phyloP scores from a whole-genome alignment of 306 rosid species.

The Medicago truncatula region DNA sequence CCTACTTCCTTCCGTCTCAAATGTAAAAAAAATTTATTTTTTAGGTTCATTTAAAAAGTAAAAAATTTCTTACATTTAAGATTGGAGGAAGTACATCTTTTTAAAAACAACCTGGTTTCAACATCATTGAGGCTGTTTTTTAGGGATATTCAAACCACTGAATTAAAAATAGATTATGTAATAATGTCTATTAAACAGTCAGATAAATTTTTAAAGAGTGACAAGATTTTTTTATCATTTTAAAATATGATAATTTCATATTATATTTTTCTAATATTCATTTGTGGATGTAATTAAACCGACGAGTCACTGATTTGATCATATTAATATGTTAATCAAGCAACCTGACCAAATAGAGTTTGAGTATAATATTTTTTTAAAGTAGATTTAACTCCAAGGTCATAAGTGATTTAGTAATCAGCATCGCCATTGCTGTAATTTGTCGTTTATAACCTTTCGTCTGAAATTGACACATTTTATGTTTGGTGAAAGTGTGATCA shows the following conservation, averaged over 20 bases:
- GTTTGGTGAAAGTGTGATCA: neutral
- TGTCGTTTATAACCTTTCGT: neutral
- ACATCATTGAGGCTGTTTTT: too few species aligned
- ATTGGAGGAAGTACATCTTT: too few species aligned
- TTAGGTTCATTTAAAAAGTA: too few species aligned
- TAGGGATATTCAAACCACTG: too few species aligned
- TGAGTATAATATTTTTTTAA: neutral
- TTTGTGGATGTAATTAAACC: neutral
- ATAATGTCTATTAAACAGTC: too few species aligned
- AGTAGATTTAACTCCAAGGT: neutral
- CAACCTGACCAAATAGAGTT: neutral
- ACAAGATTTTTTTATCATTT: neutral
- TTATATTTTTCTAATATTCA: neutral
- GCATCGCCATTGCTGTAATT: neutral
- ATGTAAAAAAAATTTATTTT: too few species aligned
- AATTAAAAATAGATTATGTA: too few species aligned
- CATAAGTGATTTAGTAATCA: neutral
- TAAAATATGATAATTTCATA: neutral
- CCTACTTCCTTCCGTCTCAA: too few species aligned
- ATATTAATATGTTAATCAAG: neutral
- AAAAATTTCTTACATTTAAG: too few species aligned
- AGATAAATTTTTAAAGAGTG: neutral
- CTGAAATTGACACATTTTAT: neutral
- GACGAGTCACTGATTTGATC: neutral
- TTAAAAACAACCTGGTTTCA: too few species aligned